Percentiles rank a stretch among this genome's conserved stretches.
Conservation (phyloP, 257 asterid genomes). For the Oldenlandia corymbosa region DNA sequence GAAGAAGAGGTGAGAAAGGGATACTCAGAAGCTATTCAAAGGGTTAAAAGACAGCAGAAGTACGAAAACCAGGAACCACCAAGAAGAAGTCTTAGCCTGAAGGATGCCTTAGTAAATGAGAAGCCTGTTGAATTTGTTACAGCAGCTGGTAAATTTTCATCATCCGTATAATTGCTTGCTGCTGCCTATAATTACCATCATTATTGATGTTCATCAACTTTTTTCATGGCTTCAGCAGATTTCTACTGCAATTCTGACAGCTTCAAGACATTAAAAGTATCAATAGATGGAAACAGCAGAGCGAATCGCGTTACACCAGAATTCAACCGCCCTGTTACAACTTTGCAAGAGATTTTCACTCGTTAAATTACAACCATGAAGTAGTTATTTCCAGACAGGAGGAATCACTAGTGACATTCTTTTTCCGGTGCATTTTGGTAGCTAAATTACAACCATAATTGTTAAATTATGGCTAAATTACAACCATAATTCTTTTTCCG, state of each 20-base stretch:
- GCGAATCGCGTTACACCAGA: background rate
- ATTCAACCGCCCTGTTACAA: constrained; percentile 11
- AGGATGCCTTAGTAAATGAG: constrained; percentile 12
- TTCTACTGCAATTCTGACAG: constrained; percentile 6
- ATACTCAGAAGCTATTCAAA: constrained; percentile 31
- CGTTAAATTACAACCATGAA: background rate
- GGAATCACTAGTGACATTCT: no score
- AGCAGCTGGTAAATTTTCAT: constrained; percentile 10
- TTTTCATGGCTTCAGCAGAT: constrained; percentile 13
- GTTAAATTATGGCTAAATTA: no score
- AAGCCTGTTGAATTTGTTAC: constrained; percentile 6
- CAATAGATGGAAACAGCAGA: background rate
- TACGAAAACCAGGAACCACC: constrained; percentile 11
- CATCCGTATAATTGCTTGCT: background rate
- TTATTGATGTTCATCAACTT: no score
- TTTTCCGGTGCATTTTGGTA: no score
- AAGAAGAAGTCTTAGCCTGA: constrained; percentile 3
- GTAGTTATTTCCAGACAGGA: no score
- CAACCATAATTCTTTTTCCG: no score
- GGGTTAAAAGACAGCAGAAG: constrained; percentile 26
- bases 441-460: no score
- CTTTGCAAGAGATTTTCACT: constrained; percentile 16
- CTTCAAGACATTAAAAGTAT: constrained; percentile 12
- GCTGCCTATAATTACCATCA: no score
- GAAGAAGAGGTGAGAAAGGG: constrained; percentile 38